Conservation (phyloP, 139 green algal species). For the Picochlorum sp. region DNA sequence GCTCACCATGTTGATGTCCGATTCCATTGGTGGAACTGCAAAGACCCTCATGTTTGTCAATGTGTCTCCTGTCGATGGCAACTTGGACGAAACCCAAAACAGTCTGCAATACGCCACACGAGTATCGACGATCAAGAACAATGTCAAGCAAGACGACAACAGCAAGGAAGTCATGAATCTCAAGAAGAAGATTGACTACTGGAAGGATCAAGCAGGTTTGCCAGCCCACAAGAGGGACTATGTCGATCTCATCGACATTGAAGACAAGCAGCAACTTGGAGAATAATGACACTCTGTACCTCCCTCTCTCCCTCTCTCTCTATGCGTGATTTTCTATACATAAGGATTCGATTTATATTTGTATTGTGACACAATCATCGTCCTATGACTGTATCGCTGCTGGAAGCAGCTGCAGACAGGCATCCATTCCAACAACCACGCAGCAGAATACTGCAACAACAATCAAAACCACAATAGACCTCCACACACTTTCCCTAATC, state of each 20-base stretch:
- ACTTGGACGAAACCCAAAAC: constrained; percentile 88
- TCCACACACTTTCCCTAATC: not conserved
- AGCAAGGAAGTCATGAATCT: constrained; percentile 78
- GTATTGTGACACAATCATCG: too few species aligned
- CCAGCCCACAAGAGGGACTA: constrained; percentile 48
- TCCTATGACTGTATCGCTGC: too few species aligned
- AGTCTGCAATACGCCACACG: constrained; percentile 75
- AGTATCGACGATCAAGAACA: constrained; percentile 94
- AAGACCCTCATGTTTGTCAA: constrained; percentile 77
- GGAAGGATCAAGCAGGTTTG: constrained; percentile 89
- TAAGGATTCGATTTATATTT: too few species aligned
- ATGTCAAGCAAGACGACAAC: constrained; percentile 69
- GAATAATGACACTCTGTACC: constrained; percentile 6
- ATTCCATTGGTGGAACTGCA: constrained; percentile 71
- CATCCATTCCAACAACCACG: too few species aligned
- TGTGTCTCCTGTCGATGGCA: constrained; percentile 77
- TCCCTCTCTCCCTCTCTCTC: not conserved
- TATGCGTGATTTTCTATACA: not conserved
- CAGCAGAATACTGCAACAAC: too few species aligned
- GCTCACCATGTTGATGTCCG: constrained; percentile 97
- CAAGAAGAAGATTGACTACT: constrained; percentile 71
- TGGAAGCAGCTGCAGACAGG: too few species aligned
- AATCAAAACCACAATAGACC: not conserved
- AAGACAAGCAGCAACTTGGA: constrained; percentile 11
- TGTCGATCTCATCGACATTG: constrained; percentile 32